Conservation (phyloP, 2,329 filamentous ascomycete genomes). For the Phyllosticta citribraziliensis region DNA sequence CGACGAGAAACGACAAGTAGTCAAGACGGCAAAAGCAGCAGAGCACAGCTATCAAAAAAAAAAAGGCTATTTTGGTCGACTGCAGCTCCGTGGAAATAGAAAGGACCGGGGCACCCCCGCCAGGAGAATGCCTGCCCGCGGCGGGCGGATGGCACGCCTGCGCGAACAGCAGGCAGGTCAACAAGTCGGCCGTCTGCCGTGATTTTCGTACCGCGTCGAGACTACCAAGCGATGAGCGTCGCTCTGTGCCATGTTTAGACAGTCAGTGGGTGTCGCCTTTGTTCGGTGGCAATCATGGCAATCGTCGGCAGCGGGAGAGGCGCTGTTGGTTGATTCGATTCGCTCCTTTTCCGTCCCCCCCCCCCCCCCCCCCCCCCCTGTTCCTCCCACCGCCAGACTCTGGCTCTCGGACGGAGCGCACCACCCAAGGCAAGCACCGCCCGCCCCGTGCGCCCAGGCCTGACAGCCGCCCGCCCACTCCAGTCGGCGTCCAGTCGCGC, state of each 20-base stretch:
- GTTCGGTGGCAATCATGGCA: no score
- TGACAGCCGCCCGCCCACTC: conserved; percentile 9
- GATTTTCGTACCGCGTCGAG: not conserved
- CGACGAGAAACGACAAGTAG: not conserved
- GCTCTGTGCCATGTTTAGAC: no score
- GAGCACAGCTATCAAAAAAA: not conserved
- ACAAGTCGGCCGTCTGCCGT: not conserved
- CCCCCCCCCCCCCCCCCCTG: not conserved
- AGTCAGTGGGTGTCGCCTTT: no score
- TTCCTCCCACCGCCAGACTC: not conserved
- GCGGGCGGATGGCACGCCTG: not conserved
- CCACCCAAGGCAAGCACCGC: conserved; percentile 1
- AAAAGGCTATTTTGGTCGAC: not conserved
- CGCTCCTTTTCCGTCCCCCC: not conserved
- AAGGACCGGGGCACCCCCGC: conserved; percentile 1
- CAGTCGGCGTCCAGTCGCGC: not conserved
- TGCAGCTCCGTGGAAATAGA: conserved; percentile 1
- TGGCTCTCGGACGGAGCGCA: not conserved
- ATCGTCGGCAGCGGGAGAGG: not conserved
- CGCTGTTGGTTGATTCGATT: not conserved
- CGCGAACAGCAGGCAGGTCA: not conserved
- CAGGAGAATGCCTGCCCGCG: not conserved
- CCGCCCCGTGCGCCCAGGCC: conserved; percentile 9
- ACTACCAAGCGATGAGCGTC: no score
- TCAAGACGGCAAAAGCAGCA: not conserved